Percentiles rank a stretch among this genome's conserved stretches.
Conservation (phyloP, 2,329 filamentous ascomycete genomes). For the Zalaria sp. region DNA sequence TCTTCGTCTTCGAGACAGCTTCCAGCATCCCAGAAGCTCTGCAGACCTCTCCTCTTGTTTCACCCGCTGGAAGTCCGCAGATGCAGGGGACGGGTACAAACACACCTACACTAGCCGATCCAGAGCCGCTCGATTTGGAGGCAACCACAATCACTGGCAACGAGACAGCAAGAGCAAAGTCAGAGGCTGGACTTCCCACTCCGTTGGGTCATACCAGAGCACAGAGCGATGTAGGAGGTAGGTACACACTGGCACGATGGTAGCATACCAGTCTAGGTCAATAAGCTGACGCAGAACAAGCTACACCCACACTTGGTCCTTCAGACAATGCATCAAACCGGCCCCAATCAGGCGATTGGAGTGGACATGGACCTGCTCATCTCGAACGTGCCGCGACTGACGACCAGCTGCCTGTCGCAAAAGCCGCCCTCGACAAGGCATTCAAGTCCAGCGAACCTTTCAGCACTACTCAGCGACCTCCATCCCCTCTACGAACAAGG, state of each 20-base stretch:
- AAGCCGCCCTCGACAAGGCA: constrained; percentile 20
- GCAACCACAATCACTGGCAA: constrained; percentile 8
- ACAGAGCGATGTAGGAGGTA: constrained; percentile 27
- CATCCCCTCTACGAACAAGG: constrained; percentile 10
- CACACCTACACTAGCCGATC: constrained; percentile 45
- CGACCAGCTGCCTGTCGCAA: constrained; percentile 33
- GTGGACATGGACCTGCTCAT: neutral
- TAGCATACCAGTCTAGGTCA: too few relatives aligned
- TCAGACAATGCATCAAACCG: constrained; percentile 1
- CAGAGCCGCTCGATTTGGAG: constrained; percentile 56
- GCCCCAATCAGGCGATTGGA: constrained; percentile 2
- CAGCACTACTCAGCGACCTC: constrained; percentile 7
- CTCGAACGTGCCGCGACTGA: constrained; percentile 40
- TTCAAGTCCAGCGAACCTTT: constrained; percentile 15
- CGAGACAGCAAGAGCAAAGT: constrained; percentile 7
- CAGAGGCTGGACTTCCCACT: constrained; percentile 13
- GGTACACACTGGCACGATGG: too few relatives aligned
- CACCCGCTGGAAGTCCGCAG: constrained; percentile 70
- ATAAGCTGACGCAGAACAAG: constrained; percentile 1
- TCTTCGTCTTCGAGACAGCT: constrained; percentile 95
- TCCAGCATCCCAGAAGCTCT: constrained; percentile 83
- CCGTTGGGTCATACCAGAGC: constrained; percentile 18
- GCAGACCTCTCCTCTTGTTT: constrained; percentile 88
- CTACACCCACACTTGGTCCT: constrained; percentile 13
- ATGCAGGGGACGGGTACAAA: constrained; percentile 37